Conservation (phyloP, 495 filamentous ascomycete genomes). For the Ramalina intermedia region DNA sequence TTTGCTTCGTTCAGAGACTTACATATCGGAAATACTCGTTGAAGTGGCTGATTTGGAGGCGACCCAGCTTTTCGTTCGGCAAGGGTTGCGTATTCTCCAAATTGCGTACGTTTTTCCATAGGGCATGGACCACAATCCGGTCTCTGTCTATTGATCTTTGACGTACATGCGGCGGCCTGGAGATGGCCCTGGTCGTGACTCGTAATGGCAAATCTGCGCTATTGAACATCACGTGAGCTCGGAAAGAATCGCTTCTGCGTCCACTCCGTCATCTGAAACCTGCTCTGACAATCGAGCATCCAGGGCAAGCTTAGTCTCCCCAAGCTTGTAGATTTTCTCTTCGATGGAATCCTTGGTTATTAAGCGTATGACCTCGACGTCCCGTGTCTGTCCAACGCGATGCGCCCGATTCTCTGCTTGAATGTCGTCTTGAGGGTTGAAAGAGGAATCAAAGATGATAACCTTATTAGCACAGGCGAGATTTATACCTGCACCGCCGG, state of each 20-base stretch:
- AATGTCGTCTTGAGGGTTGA: conserved; percentile 93
- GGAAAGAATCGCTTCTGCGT: conserved; percentile 2
- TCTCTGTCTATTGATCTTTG: too few species aligned
- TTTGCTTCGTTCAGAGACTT: too few species aligned
- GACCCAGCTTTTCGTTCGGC: too few species aligned
- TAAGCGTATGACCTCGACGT: conserved; percentile 75
- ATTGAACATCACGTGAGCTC: too few species aligned
- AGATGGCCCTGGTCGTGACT: too few species aligned
- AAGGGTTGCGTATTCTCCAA: too few species aligned
- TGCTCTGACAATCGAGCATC: conserved; percentile 70
- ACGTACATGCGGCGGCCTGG: too few species aligned
- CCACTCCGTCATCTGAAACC: conserved; percentile 24
- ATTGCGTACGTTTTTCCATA: too few species aligned
- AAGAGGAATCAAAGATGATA: conserved; percentile 86
- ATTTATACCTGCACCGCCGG: conserved; percentile 92
- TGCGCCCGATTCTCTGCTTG: conserved; percentile 96
- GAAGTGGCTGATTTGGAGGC: too few species aligned
- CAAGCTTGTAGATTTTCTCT: conserved; percentile 79
- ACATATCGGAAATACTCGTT: too few species aligned
- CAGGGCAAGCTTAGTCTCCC: conserved; percentile 82
- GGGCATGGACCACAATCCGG: too few species aligned
- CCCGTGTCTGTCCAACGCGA: conserved; percentile 75
- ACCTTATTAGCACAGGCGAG: conserved; percentile 91
- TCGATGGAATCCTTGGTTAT: conserved; percentile 79
- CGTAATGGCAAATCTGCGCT: too few species aligned